Percentiles rank a stretch among this genome's conserved stretches.
These are phyloP conservation scores for Misopates orontium DNA, from an alignment of 257 asterid genomes.

Conservation along the genomic window DNA sequence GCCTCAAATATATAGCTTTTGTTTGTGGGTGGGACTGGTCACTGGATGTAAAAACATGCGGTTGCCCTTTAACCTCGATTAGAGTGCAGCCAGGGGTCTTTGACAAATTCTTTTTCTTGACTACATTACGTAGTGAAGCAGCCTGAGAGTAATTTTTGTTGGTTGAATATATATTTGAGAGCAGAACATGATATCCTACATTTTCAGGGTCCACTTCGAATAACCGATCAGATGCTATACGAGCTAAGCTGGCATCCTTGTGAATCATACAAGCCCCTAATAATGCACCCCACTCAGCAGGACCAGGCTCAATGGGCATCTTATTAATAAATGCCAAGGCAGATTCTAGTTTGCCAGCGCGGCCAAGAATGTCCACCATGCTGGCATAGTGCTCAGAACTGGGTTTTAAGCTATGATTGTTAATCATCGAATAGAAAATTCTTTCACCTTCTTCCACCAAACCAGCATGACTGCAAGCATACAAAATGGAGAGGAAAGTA, in stretches of 20 bases:
- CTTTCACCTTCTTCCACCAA: slow-evolving; percentile 78
- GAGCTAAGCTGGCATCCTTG: slow-evolving; percentile 65
- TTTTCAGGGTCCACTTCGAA: slow-evolving; percentile 71
- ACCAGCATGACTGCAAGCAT: slow-evolving; percentile 94
- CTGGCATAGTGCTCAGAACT: slow-evolving; percentile 78
- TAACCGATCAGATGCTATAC: slow-evolving; percentile 61
- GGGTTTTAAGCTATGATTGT: slow-evolving; percentile 58
- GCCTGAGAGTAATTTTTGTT: slow-evolving; percentile 75
- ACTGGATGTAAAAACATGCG: slow-evolving; percentile 68
- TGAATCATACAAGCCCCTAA: slow-evolving; percentile 90
- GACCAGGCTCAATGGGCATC: slow-evolving; percentile 71
- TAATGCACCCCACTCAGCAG: slow-evolving; percentile 89
- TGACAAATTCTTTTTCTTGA: slow-evolving; percentile 51
- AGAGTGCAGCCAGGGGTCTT: slow-evolving; percentile 80
- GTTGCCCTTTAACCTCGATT: slow-evolving; percentile 69
- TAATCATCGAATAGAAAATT: slow-evolving; percentile 57
- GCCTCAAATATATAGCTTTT: slow-evolving; percentile 40
- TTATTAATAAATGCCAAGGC: slow-evolving; percentile 59
- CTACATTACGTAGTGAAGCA: slow-evolving; percentile 66
- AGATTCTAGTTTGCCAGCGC: slow-evolving; percentile 68
- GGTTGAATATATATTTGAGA: slow-evolving; percentile 70
- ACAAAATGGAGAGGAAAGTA: slow-evolving; percentile 66
- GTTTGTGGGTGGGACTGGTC: slow-evolving; percentile 62
- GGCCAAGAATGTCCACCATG: slow-evolving; percentile 91
- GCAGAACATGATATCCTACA: slow-evolving; percentile 77